phyloP scores from a whole-genome alignment of 2,329 filamentous ascomycete species.

The Xylaria polymorpha region DNA sequence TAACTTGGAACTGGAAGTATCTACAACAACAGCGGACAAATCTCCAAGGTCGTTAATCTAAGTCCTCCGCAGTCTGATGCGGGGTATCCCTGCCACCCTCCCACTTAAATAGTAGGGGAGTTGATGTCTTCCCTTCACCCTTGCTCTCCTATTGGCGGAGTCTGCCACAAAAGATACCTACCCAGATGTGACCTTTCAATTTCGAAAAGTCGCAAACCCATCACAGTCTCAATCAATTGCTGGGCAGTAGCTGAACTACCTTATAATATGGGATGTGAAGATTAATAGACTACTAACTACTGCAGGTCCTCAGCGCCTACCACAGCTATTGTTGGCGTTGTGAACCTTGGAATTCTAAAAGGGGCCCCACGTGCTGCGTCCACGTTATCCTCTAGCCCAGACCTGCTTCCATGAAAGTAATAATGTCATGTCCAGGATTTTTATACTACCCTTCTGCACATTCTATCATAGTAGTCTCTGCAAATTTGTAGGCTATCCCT shows the following conservation, averaged over 20 bases:
- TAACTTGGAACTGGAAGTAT: too few species aligned
- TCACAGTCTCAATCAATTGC: neutral
- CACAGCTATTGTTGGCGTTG: neutral
- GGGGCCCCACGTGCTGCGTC: neutral
- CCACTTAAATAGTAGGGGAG: neutral
- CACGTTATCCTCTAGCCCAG: too few species aligned
- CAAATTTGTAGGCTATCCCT: neutral
- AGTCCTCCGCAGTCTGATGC: slow-evolving; percentile 34
- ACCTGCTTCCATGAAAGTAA: neutral
- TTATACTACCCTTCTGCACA: neutral
- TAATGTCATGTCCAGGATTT: neutral
- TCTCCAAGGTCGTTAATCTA: neutral
- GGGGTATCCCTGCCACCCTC: slow-evolving; percentile 44
- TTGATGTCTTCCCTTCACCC: neutral
- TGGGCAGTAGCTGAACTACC: neutral
- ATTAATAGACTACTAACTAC: neutral
- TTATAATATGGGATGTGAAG: neutral
- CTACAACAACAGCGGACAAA: too few species aligned
- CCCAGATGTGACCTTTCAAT: neutral
- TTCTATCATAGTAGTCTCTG: neutral
- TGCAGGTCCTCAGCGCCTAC: neutral
- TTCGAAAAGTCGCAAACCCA: neutral
- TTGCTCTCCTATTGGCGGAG: neutral
- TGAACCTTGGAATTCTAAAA: neutral
- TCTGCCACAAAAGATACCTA: slow-evolving; percentile 17